Evolutionary conservation across 1,139 yeast genomes (phyloP), one percentile per base, ranked within the genome.

Genomic region (Trichomonascaceae sp.): DNA sequence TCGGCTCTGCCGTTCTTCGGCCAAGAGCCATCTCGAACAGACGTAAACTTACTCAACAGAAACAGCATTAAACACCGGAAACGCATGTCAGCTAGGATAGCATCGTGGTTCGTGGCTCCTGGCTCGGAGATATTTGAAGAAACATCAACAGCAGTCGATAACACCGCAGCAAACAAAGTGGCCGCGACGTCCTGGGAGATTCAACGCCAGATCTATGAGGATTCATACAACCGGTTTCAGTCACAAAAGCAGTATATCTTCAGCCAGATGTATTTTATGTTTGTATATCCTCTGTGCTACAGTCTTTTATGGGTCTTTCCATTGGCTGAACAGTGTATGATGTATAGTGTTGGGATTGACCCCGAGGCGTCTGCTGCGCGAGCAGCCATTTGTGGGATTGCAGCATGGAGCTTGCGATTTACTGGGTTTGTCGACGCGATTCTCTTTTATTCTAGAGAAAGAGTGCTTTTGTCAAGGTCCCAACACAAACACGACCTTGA

Each of bases 281-380:
- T 82, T 52, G 63, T 82, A 27, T 82, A 82, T 52, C 94, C 94
- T 1, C 59, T 76, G 29, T 78, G 87, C 1, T 82, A 80, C 52
- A 62, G 79, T 37, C 60, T 77, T 26, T 56, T 81, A 28, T 82
- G 94, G 94, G 48, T 76, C 11, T 74, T 79, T 47, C 93, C 94
- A 1, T 67, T 80, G 39, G 65, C 76, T 4, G 44, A 45, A 16
- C 43, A 44, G 15, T 26, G 37, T n/a, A 23, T 43, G 22, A 40
- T 36, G 17, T 37, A 35, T 17, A 28, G 15, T 3, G 22, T 18
- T 16, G 34, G 32, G 9, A 60, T 17, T 33, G 43, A 1, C 64
- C 27, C 32, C 4, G 26, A 34, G 2, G 26, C 37, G 15, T 14
- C 27, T 8, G 67, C 66, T 39, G 76, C 85, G 76, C 53, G 80